A percentile compares a stretch with the other conserved stretches of the same genome.
These are phyloP conservation scores for Neophaeococcomyces mojaviensis DNA, from an alignment of 2,329 filamentous ascomycete genomes.

Conservation along the genomic window DNA sequence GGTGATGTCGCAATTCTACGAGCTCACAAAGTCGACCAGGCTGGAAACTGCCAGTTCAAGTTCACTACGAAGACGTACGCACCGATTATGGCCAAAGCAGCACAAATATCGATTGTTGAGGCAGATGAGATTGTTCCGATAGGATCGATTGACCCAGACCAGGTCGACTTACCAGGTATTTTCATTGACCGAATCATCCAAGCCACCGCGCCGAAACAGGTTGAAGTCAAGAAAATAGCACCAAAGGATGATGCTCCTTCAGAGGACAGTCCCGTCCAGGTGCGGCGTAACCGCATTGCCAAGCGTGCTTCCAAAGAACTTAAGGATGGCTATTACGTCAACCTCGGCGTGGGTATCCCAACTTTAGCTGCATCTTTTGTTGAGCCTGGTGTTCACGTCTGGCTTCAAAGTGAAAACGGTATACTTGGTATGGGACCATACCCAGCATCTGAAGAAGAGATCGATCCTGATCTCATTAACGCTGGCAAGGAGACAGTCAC, in stretches of 20 bases:
- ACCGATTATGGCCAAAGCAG: slow-evolving; percentile 73
- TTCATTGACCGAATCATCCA: slow-evolving; percentile 76
- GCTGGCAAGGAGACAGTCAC: slow-evolving; percentile 85
- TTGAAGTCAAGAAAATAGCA: slow-evolving; percentile 59
- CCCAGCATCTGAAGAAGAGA: slow-evolving; percentile 56
- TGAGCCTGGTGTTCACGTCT: slow-evolving; percentile 61
- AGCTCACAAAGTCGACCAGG: slow-evolving; percentile 67
- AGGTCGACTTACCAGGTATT: slow-evolving; percentile 72
- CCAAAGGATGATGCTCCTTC: slow-evolving; percentile 31
- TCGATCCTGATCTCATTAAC: slow-evolving; percentile 75
- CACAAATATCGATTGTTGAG: slow-evolving; percentile 70
- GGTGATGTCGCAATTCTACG: slow-evolving; percentile 72
- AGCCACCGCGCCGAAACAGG: slow-evolving; percentile 60
- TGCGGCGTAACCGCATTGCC: slow-evolving; percentile 64
- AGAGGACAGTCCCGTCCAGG: slow-evolving; percentile 41
- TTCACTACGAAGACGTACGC: slow-evolving; percentile 69
- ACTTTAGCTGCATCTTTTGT: slow-evolving; percentile 76
- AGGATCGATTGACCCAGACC: slow-evolving; percentile 64
- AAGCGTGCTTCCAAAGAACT: slow-evolving; percentile 71
- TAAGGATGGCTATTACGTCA: slow-evolving; percentile 72
- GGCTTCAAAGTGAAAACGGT: slow-evolving; percentile 81
- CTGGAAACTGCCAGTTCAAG: slow-evolving; percentile 73
- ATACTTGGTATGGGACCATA: slow-evolving; percentile 78
- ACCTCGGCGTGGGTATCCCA: slow-evolving; percentile 76
- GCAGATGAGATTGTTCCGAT: slow-evolving; percentile 74